Evolutionary conservation across 2,329 filamentous ascomycete genomes (phyloP).

Genomic region (Aspergillus carbonarius): DNA sequence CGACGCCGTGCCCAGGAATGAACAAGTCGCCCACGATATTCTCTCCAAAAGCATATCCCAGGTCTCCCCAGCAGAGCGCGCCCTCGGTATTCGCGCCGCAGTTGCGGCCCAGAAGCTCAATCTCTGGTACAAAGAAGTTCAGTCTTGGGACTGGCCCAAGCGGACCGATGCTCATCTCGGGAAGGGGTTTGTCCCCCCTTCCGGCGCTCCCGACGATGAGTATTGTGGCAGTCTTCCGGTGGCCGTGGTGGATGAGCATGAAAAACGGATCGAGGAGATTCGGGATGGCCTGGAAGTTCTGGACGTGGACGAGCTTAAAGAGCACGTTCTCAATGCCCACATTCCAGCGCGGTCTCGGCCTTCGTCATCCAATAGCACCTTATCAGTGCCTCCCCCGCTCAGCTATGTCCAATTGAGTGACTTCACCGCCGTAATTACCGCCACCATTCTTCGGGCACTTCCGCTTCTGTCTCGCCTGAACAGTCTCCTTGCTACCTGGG

Average conservation of each 20-base stretch:
- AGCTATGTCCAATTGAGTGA: conserved; percentile 77
- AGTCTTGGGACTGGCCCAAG: conserved; percentile 59
- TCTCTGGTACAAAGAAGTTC: conserved; percentile 59
- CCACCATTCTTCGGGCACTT: conserved; percentile 84
- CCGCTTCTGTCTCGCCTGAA: conserved; percentile 75
- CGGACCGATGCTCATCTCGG: conserved; percentile 37
- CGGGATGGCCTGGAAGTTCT: conserved; percentile 47
- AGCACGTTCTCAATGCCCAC: conserved; percentile 79
- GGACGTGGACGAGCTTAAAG: conserved; percentile 74
- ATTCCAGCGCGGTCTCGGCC: conserved; percentile 62
- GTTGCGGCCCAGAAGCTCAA: conserved; percentile 58
- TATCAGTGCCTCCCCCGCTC: conserved; percentile 42
- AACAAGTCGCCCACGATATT: conserved; percentile 39
- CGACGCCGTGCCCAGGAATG: conserved; percentile 41
- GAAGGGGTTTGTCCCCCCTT: conserved; percentile 43
- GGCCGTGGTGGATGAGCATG: conserved; percentile 65
- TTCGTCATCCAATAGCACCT: conserved; percentile 44
- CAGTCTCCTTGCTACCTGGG: conserved; percentile 74
- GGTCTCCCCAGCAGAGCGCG: conserved; percentile 57
- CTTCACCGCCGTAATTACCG: conserved; percentile 83
- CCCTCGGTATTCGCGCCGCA: conserved; percentile 59
- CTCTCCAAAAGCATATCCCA: conserved; percentile 53
- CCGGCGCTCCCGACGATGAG: conserved; percentile 24
- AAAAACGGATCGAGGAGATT: conserved; percentile 73
- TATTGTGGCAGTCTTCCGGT: conserved; percentile 72